phyloP scores from a whole-genome alignment of 2,329 filamentous ascomycete genomes.

The Trichophyton simii region DNA sequence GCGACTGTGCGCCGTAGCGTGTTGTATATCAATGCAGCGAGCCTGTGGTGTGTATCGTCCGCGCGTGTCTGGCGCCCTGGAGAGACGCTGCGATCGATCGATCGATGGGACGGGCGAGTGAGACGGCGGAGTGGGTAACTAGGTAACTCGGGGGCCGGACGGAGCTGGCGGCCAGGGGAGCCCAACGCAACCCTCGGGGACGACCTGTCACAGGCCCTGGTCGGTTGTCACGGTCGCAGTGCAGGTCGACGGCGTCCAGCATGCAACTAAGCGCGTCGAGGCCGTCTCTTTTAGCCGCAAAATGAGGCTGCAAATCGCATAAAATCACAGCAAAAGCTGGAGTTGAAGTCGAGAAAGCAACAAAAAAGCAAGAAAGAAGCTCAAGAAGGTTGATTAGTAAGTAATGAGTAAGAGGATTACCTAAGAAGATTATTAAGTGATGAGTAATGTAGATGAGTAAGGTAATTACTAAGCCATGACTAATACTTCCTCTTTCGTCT shows the following conservation, averaged over 20 bases:
- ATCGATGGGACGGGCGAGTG: not conserved
- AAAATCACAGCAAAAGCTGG: not conserved
- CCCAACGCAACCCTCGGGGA: not conserved
- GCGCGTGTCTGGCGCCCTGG: not conserved
- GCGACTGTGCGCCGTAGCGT: no score
- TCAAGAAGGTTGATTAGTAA: not conserved
- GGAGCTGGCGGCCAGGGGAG: not conserved
- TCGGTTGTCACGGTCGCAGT: constrained; percentile 9
- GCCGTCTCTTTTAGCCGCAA: not conserved
- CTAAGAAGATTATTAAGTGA: not conserved
- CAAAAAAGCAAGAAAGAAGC: not conserved
- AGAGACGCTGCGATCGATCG: not conserved
- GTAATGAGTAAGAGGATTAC: not conserved
- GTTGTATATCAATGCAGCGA: not conserved
- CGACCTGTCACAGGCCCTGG: not conserved
- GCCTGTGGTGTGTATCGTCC: not conserved
- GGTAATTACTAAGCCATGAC: no score
- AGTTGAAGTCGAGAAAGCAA: not conserved
- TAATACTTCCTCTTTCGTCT: no score
- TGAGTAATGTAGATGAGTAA: no score
- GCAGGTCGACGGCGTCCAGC: not conserved
- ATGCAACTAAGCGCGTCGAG: not conserved
- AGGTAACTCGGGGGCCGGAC: not conserved
- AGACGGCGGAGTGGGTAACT: no score
- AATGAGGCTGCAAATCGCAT: not conserved